These are phyloP conservation scores for Candida xyloterini DNA, from an alignment of 805 yeast genomes.

Conservation along the genomic window DNA sequence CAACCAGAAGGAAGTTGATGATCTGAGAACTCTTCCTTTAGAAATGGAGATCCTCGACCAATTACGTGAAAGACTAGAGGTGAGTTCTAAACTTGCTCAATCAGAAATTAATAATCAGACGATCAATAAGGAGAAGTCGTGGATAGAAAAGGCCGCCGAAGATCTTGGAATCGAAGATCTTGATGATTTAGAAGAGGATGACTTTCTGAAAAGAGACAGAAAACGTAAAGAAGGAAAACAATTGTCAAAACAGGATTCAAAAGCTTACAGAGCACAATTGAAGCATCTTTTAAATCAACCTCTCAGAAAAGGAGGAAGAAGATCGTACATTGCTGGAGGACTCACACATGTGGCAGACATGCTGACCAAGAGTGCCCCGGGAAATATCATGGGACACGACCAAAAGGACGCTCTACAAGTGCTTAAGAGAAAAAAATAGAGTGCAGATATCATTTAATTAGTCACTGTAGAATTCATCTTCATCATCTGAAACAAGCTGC, in stretches of 20 bases:
- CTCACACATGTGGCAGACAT: slow-evolving; percentile 73
- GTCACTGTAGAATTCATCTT: slow-evolving; percentile 75
- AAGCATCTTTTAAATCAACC: slow-evolving; percentile 49
- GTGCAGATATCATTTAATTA: slow-evolving; percentile 12
- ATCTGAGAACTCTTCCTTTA: slow-evolving; percentile 68
- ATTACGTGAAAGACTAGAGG: slow-evolving; percentile 60
- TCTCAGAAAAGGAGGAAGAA: slow-evolving; percentile 61
- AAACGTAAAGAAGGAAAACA: slow-evolving; percentile 51
- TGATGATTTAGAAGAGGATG: slow-evolving; percentile 69
- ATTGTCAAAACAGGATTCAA: slow-evolving; percentile 48
- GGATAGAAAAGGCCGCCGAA: slow-evolving; percentile 90
- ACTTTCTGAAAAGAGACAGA: slow-evolving; percentile 60
- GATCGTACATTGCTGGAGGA: slow-evolving; percentile 79
- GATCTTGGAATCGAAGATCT: slow-evolving; percentile 81
- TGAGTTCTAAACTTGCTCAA: slow-evolving; percentile 77
- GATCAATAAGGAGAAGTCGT: slow-evolving; percentile 63
- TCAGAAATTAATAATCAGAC: slow-evolving; percentile 53
- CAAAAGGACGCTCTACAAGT: slow-evolving; percentile 66
- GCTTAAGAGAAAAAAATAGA: slow-evolving; percentile 34
- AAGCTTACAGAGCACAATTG: slow-evolving; percentile 48
- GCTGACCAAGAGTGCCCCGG: slow-evolving; percentile 54
- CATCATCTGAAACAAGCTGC: slow-evolving; percentile 84
- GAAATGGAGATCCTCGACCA: slow-evolving; percentile 73
- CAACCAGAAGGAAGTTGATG: slow-evolving; percentile 38
- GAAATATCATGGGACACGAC: slow-evolving; percentile 69